These are phyloP conservation scores for Nicotiana obtusifolia DNA, from an alignment of 257 asterid species.

Conservation along the genomic window DNA sequence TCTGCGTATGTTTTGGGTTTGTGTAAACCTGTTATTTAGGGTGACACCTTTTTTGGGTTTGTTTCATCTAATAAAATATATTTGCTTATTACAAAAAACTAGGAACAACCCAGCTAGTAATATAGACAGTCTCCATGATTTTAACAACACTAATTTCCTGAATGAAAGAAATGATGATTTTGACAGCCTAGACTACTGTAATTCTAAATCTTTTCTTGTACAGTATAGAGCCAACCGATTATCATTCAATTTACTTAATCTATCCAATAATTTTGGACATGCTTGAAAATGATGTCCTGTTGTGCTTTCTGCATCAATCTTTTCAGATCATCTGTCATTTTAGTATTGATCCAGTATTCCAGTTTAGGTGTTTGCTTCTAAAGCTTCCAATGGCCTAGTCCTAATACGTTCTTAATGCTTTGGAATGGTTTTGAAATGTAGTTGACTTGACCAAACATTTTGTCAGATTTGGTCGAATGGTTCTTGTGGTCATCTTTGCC, in stretches of 20 bases:
- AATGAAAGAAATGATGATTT: not conserved
- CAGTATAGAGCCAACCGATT: not conserved
- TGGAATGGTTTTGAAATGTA: not conserved
- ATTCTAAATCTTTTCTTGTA: not conserved
- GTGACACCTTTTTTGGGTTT: not conserved
- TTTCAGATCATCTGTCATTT: not conserved
- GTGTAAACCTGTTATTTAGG: not conserved
- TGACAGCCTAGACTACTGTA: not conserved
- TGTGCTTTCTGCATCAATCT: not conserved
- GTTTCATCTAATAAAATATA: not conserved
- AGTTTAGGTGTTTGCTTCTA: not conserved
- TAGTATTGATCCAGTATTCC: not conserved
- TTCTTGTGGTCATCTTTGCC: slow-evolving; percentile 2
- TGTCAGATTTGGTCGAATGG: not conserved
- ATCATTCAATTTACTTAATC: not conserved
- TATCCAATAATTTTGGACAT: not conserved
- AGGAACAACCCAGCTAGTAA: not conserved
- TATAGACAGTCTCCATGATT: not conserved
- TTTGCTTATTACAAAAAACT: not conserved
- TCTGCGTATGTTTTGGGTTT: not conserved
- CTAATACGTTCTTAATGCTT: not conserved
- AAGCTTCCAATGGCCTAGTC: not conserved
- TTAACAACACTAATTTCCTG: not conserved
- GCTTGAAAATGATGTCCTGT: not conserved
- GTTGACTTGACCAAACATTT: not conserved